Base-by-base conservation (phyloP, 768 basidiomycete genomes). In the Amanita brunnescens region DNA sequence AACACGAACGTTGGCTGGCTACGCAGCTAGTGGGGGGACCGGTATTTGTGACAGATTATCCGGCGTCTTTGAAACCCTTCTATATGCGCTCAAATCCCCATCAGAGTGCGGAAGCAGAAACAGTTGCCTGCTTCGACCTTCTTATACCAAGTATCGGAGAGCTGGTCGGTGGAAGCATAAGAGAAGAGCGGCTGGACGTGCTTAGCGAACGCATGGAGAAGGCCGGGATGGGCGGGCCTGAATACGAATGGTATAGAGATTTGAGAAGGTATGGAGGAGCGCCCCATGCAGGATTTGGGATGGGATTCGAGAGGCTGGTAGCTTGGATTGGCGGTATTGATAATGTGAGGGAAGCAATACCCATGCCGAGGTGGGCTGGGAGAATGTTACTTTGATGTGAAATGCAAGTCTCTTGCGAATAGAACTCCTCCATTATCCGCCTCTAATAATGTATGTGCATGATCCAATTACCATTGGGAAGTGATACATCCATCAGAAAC, bases 111-210 rank as follows among this genome's bases (percentile, higher is more conserved):
- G 35, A 66, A 54, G 41, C 5, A 13, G 41, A 34, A n/a, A 86
- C 90, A 0, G 91, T 91, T 2, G 91, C 85, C n/a, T 98, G 95
- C 68, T 96, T 99, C 60, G 96, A 99, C 63, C 74, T 99, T 14
- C 77, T 99, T 47, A 81, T 98, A 5, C 96, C 95, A 0, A 68
- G 77, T 20, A 69, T 92, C 1, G 95, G 95, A 3, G 96, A 99
- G 67, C 76, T 99, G 18, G 86, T 79, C 0, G 96, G 96, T 1
- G 96, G 96, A 3, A 94, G 91, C 35, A 72, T 98, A 34, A 77
- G 96, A 54, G 87, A 93, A 62, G 90, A 93, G 58, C 74, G 89
- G 34, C 52, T 68, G 33, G 75, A 75, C 9, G 59, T 73, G 9
- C 68, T 94, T 23, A 63, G 70, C 51, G 61, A 59, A 21, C 72